Evolutionary conservation across 768 basidiomycete genomes (phyloP), one percentile per base, ranked within the genome.

Genomic region (Ramaria rubella): DNA sequence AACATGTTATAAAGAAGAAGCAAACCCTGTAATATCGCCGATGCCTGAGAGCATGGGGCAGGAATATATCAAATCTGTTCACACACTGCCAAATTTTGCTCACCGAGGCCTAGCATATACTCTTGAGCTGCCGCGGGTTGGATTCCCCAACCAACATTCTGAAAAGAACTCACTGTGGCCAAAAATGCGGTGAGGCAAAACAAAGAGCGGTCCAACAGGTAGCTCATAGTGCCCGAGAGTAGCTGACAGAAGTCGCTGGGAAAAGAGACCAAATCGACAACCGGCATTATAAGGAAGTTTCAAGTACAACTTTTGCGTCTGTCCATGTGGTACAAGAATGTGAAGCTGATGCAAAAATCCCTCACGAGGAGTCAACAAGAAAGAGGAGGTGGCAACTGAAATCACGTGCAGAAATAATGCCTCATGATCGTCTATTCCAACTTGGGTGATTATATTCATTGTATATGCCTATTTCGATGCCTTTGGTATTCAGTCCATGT

Each of bases 11-110:
- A 42, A 21, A 52, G 26, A 17, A 17, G 45, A 34, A 29, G 65
- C 65, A 54, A 70, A 83, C 84, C 87, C 85, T 58, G 86, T 90
- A 58, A 90, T 78, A 63, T 90, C 88, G 19, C 79, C 86, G 60
- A 81, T 82, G 24, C 85, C 85, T 86, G 49, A 8, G 34, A 34
- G 9, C 38, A 38, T 29, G n/a, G n/a, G 4, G 5, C 56, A 23
- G 7, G 21, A 19, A 46, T 31, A 19, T 24, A 1, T 23, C 31
- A 49, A 31, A 21, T 17, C 40, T 42, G 36, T 21, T 42, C n/a
- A n/a, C 14, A 44, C 33, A 27, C 21, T 50, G 27, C 40, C 40
- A 42, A 43, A 56, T n/a, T 54, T 21, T 8, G 66, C 77, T 70
- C 67, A 81, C 83, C 83, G 7, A 86, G 72, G 8, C 82, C 83